A percentile compares a stretch with the other conserved stretches of the same genome.
Evolutionary conservation across 345 rosid species (phyloP).

Genomic region (Psidium friedrichsthalianum): DNA sequence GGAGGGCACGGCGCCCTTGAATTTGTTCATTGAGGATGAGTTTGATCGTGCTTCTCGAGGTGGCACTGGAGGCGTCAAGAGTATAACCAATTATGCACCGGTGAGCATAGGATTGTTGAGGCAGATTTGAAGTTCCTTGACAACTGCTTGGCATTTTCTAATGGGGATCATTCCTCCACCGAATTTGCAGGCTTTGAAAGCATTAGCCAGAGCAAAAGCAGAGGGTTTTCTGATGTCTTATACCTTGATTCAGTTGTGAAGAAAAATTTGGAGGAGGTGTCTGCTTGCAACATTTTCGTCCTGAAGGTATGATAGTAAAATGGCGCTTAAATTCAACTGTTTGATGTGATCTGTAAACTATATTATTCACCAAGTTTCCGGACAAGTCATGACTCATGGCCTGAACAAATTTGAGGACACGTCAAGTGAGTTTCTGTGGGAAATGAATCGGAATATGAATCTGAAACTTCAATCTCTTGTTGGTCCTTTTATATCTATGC

Average conservation of each 20-base stretch:
- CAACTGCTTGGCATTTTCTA: not conserved
- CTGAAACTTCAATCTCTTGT: not conserved
- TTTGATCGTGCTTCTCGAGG: constrained; percentile 47
- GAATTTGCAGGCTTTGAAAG: constrained; percentile 47
- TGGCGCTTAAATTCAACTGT: not conserved
- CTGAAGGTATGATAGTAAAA: constrained; percentile 41
- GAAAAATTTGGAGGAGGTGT: constrained; percentile 71
- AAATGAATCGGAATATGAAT: not conserved
- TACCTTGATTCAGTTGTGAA: constrained; percentile 65
- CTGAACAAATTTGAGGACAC: not conserved
- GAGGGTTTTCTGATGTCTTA: constrained; percentile 75
- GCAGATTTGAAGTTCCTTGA: not conserved
- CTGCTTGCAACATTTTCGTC: constrained; percentile 73
- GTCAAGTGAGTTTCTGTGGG: not conserved
- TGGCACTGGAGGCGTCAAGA: constrained; percentile 64
- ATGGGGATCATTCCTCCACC: not conserved
- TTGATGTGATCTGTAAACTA: not conserved
- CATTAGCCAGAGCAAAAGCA: constrained; percentile 46
- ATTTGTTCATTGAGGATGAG: constrained; percentile 48
- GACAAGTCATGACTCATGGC: not conserved
- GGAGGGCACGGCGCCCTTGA: constrained; percentile 48
- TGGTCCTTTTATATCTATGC: not conserved
- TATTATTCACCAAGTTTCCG: not conserved
- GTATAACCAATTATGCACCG: constrained; percentile 54
- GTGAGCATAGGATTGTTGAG: constrained; percentile 24